Evolutionary conservation across 1,284 basidiomycete genomes (phyloP).

Genomic region (Puccinia hordei): DNA sequence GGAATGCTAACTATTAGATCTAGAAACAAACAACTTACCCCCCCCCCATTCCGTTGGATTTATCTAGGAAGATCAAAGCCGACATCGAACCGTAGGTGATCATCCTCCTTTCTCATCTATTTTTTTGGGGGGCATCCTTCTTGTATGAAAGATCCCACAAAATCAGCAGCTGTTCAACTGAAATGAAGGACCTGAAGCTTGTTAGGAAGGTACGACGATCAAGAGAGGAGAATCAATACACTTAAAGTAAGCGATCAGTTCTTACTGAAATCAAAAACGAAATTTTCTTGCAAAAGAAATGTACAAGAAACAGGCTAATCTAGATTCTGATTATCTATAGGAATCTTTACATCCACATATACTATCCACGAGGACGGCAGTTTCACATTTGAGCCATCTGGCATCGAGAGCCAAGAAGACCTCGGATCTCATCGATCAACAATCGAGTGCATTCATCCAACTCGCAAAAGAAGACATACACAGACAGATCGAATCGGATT

Average conservation of each 20-base stretch:
- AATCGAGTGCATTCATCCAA: slow-evolving; percentile 6
- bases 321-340: background rate
- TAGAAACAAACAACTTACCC: background rate
- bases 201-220: background rate
- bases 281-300: background rate
- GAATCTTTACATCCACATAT: slow-evolving; percentile 31
- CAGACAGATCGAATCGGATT: slow-evolving; percentile 20
- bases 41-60: background rate
- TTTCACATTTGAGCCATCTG: slow-evolving; percentile 22
- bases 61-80: slow-evolving; percentile 12
- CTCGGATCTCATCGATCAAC: slow-evolving; percentile 17
- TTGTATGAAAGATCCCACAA: too few species aligned
- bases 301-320: background rate
- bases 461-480: slow-evolving; percentile 6
- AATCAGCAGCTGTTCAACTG: background rate
- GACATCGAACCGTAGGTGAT: slow-evolving; percentile 18
- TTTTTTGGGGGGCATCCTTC: too few species aligned
- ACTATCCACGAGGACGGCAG: slow-evolving; percentile 18
- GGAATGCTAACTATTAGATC: background rate
- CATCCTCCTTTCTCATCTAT: background rate
- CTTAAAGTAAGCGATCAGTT: slow-evolving; percentile 9
- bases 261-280: background rate
- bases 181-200: background rate
- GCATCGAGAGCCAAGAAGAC: slow-evolving; percentile 13
- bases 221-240: slow-evolving; percentile 4